Evolutionary conservation across 257 asterid genomes (phyloP).

Genomic region (Solanum ahanhuiri): DNA sequence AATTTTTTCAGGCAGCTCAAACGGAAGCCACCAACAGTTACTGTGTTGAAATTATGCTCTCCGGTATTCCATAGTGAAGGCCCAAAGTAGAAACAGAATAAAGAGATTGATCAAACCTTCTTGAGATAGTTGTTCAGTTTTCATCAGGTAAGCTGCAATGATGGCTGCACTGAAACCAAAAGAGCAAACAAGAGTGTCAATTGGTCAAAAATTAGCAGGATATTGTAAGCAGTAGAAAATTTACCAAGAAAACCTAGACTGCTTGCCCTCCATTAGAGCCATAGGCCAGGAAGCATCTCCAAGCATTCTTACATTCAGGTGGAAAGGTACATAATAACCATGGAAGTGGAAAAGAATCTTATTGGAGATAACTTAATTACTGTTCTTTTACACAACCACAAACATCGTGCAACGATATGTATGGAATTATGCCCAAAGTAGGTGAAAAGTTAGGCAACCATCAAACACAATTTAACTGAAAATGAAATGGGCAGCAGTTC

Average conservation of each 20-base stretch:
- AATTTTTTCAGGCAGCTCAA: background rate
- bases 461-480: background rate
- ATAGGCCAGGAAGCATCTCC: background rate
- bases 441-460: background rate
- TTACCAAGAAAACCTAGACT: background rate
- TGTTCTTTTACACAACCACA: background rate
- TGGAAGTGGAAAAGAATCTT: background rate
- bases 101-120: slow-evolving; percentile 48
- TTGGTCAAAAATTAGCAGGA: slow-evolving; percentile 36
- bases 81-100: slow-evolving; percentile 10
- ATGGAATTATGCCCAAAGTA: background rate
- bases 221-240: background rate
- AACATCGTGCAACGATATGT: background rate
- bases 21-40: background rate
- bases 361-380: background rate
- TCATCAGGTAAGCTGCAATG: slow-evolving; percentile 88
- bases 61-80: slow-evolving; percentile 5
- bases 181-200: slow-evolving; percentile 57
- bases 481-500: background rate
- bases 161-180: slow-evolving; percentile 91
- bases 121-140: slow-evolving; percentile 69
- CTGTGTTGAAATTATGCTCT: background rate
- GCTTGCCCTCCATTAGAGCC: background rate
- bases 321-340: background rate
- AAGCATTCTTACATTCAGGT: background rate